phyloP scores from a whole-genome alignment of 495 filamentous ascomycete species.

The Xylaria castorea region DNA sequence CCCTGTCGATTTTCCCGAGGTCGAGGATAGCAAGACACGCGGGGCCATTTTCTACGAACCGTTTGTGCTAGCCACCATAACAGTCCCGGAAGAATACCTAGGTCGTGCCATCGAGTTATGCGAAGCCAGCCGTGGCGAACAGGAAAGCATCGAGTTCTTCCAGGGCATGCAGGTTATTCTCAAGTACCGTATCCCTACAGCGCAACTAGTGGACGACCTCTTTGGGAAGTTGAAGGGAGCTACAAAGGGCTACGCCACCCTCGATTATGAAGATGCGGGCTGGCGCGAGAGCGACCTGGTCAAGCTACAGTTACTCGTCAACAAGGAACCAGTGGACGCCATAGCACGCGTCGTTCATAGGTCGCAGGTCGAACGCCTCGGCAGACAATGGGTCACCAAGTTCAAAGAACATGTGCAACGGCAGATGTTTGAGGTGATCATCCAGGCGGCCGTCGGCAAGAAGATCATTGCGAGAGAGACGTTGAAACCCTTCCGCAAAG shows the following conservation, averaged over 20 bases:
- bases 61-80: constrained; percentile 84
- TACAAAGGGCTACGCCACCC: constrained; percentile 75
- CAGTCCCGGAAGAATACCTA: constrained; percentile 90
- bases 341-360: constrained; percentile 87
- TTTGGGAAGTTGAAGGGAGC: constrained; percentile 95
- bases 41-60: constrained; percentile 76
- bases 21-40: constrained; percentile 62
- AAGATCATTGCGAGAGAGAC: constrained; percentile 91
- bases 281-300: constrained; percentile 81
- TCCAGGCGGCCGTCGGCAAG: constrained; percentile 87
- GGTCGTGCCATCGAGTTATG: constrained; percentile 95
- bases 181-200: constrained; percentile 86
- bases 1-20: constrained; percentile 84
- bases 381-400: constrained; percentile 87
- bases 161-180: constrained; percentile 94
- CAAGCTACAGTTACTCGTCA: constrained; percentile 92
- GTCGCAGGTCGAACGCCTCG: constrained; percentile 77
- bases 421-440: constrained; percentile 95
- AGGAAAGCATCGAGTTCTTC: constrained; percentile 88
- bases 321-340: constrained; percentile 89
- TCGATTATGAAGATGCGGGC: constrained; percentile 95
- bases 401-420: constrained; percentile 97
- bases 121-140: constrained; percentile 84
- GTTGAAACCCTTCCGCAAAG: constrained; percentile 95
- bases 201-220: constrained; percentile 93